Base-by-base conservation (phyloP, 768 basidiomycete genomes). In the Amanita thiersii region DNA sequence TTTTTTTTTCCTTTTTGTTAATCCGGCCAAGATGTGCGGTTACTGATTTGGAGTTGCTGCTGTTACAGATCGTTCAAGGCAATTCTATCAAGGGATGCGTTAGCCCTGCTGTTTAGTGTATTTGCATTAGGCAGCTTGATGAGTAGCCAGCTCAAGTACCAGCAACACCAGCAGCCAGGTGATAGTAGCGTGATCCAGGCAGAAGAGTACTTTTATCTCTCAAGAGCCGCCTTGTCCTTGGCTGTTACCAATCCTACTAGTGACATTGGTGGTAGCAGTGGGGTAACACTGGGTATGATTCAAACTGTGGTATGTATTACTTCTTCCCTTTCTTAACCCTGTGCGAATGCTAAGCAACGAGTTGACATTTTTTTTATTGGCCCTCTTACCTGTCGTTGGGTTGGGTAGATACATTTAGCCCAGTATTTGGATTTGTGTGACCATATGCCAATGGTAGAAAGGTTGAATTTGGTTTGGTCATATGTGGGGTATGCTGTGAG, bases 51-150 rank as follows among this genome's bases (percentile, higher is more conserved):
- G 40, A 8, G 7, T 9, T 11, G 21, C 15, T 15, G n/a, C n/a
- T 18, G 15, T 30, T 32, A 7, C 33, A 38, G 44, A 11, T 32
- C 36, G 17, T 38, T 45, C 20, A 26, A 33, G n/a, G 31, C 14
- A 6, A 14, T 45, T 5, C 29, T 17, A 3, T n/a, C 20, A 8
- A 56, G n/a, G 59, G 70, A 84, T 44, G 58, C 70, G 1, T 60
- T 85, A 11, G 66, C 81, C 0, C 65, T 86, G 19, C 64, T 87
- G 14, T 83, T 79, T 53, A 69, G 72, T 31, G 56, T 86, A 9
- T 77, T 88, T 47, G 74, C 82, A 4, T 66, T 87, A 18, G 83
- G 73, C 0, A 60, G 69, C 0, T 62, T 84, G n/a, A 77, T 83
- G 47, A 79, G 83, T 51, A 64, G 68, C 4, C 52, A 60, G n/a